Base-by-base conservation (phyloP, 495 filamentous ascomycete species). In the Penicillium waksmanii region DNA sequence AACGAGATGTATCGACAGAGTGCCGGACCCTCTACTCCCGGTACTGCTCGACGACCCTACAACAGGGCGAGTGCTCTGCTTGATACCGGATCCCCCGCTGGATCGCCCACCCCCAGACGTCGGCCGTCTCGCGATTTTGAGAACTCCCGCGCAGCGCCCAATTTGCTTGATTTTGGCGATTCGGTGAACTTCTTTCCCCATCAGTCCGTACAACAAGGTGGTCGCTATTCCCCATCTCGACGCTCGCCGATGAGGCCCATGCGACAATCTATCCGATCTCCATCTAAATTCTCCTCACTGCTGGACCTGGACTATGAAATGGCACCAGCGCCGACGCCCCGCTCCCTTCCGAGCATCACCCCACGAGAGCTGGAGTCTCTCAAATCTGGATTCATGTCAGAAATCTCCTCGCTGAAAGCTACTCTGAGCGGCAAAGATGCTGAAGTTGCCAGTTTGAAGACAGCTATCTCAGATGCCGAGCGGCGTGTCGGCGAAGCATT, bases 351-450 rank as follows among this genome's bases (percentile, higher is more conserved):
- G 1, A 89, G 87, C 13, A 87, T 98, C 61, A 96, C 96, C 3
- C 89, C 93, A 1, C 88, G 95, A 27, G 95, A 98, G 74, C 80
- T 98, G 1, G 95, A 98, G 66, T 89, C 86, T 7, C 80, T 98
- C 51, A 97, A 97, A 69, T 96, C 94, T 0, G 79, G 79, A 1
- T 96, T 96, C 68, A 82, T 92, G 46, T 94, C 92, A 4, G 89
- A 98, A 68, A 93, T 98, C 53, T 93, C 88, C 50, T 91, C 89
- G 19, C 83, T 98, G 34, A 93, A 89, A 61, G 96, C 96, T 5
- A 90, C 89, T 17, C 84, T 98, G 10, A 90, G 84, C 56, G 95
- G 95, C 36, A 93, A 91, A 64, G 94, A 98, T 66, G 94, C 92
- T 12, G 92, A 98, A 66, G 90, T 93, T 49, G 75, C 83, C 13